Conservation (phyloP, 1,284 basidiomycete genomes). For the Ustilago nuda region DNA sequence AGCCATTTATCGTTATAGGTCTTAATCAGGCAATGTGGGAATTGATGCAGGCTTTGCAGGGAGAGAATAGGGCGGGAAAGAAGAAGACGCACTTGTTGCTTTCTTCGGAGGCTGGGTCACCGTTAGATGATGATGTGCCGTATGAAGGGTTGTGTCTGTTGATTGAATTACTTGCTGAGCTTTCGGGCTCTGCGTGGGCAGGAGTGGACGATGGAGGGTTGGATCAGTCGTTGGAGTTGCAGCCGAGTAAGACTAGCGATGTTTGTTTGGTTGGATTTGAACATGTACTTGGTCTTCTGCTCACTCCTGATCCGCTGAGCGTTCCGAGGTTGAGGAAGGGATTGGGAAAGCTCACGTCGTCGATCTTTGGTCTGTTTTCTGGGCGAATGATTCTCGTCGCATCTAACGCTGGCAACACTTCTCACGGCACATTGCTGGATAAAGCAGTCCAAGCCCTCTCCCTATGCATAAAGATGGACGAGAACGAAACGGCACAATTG, state of each 20-base stretch:
- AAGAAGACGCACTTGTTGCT: conserved; percentile 44
- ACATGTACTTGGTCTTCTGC: conserved; percentile 32
- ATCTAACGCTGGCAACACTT: neutral
- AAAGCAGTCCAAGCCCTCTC: conserved; percentile 37
- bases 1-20: conserved; percentile 39
- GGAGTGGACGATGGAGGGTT: conserved; percentile 44
- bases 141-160: conserved; percentile 54
- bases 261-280: conserved; percentile 55
- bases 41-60: conserved; percentile 39
- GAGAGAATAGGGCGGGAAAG: conserved; percentile 18
- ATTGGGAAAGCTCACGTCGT: conserved; percentile 35
- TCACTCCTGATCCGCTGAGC: conserved; percentile 29
- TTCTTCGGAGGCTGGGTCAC: conserved; percentile 21
- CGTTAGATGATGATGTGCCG: conserved; percentile 57
- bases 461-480: conserved; percentile 48
- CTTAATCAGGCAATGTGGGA: conserved; percentile 43
- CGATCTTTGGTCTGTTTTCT: conserved; percentile 34
- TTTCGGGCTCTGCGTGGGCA: conserved; percentile 33
- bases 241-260: conserved; percentile 38
- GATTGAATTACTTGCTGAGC: conserved; percentile 45
- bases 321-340: conserved; percentile 40
- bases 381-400: conserved; percentile 34
- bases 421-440: conserved; percentile 15
- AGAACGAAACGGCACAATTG: conserved; percentile 35
- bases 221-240: conserved; percentile 18